Base-by-base conservation (phyloP, 495 filamentous ascomycete genomes). In the Cetradonia linearis region DNA sequence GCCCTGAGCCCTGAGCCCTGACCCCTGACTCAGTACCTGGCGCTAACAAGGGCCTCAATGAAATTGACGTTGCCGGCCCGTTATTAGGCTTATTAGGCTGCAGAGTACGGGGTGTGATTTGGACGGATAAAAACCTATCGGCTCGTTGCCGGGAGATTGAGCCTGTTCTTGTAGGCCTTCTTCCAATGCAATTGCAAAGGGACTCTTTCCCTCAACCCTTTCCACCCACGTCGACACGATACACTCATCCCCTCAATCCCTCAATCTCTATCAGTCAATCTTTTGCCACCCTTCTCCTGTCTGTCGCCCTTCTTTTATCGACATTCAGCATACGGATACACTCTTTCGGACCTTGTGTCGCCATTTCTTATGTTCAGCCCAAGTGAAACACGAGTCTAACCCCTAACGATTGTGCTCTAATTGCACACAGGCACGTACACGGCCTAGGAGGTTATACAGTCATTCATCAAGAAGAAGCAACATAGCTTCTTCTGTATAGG, bases 221-320 rank as follows among this genome's bases (percentile, higher is more conserved):
- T 54, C 50, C 20, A 54, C 50, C 50, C 28, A 54, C 31, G 38
- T 36, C 55, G 31, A 44, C 47, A n/a, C n/a, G n/a, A n/a, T n/a
- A n/a, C n/a, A 10, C 28, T 61, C 33, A 28, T 6, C 8, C 36
- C 20, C 36, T 33, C 11, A 28, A 42, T 30, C 44, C 20, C 59
- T 54, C 14, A 20, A 1, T 54, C 59, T 44, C 46, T 11, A 30
- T 47, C 46, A 33, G 0, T 55, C 40, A 42, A 56, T 42, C 23
- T 44, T 53, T 34, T 30, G 20, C 40, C 48, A 48, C 63, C 44
- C 47, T 34, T 36, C 56, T 62, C 69, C 63, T 69, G 67, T 65
- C 70, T 65, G 73, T 71, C 69, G 70, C 69, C 73, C 68, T 71
- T 75, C 72, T 68, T 74, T 74, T 70, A 67, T 67, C 69, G 63